Conservation (phyloP, 2,329 filamentous ascomycete species). For the Fusarium goolgardi region DNA sequence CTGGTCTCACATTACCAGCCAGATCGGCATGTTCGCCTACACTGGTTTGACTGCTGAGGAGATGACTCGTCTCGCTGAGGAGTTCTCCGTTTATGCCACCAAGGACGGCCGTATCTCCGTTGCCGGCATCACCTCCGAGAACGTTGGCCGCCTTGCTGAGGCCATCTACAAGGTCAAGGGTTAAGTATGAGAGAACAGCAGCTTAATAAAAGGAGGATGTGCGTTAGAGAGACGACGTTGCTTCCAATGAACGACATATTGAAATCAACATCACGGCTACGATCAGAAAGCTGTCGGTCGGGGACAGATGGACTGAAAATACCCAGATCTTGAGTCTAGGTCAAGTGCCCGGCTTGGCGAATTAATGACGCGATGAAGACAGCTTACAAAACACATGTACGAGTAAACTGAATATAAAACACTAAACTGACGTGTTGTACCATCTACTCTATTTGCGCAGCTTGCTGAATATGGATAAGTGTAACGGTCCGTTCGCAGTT, state of each 20-base stretch:
- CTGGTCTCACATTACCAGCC: conserved; percentile 98
- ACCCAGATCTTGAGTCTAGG: conserved; percentile 42
- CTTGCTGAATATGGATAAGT: conserved; percentile 5
- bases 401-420: conserved; percentile 39
- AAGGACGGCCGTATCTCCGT: conserved; percentile 90
- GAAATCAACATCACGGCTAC: conserved; percentile 33
- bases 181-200: conserved; percentile 50
- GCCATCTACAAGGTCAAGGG: conserved; percentile 87
- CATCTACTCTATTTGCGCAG: not conserved
- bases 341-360: conserved; percentile 20
- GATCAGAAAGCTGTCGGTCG: conserved; percentile 28
- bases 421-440: conserved; percentile 11
- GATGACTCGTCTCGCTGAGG: conserved; percentile 91
- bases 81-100: conserved; percentile 98
- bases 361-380: conserved; percentile 39
- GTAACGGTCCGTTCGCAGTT: too few species aligned
- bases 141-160: conserved; percentile 83
- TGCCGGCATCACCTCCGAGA: conserved; percentile 82
- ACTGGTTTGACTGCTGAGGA: conserved; percentile 91
- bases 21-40: conserved; percentile 99
- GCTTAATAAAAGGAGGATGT: conserved; percentile 1
- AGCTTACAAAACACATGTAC: conserved; percentile 40
- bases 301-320: conserved; percentile 40
- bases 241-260: conserved; percentile 5
- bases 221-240: not conserved